Evolutionary conservation across 1,284 basidiomycete species (phyloP).

Genomic region (Phlebopus sp.): DNA sequence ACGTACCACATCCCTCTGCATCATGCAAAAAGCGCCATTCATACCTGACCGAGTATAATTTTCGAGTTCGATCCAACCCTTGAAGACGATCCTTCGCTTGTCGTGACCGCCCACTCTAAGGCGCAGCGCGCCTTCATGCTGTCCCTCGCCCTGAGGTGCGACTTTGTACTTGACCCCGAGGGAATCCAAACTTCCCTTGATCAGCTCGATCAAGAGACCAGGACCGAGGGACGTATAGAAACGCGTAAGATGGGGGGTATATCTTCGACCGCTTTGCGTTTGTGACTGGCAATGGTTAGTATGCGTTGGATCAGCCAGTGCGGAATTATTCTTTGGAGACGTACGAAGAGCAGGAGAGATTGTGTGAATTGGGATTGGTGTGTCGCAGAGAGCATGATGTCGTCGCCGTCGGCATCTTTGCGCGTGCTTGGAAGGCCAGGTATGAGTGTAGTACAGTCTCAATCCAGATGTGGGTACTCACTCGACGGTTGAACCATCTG

Average conservation of each 20-base stretch:
- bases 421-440: conserved; percentile 13
- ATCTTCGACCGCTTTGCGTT: conserved; percentile 66
- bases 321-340: conserved; percentile 22
- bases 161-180: conserved; percentile 53
- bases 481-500: conserved; percentile 31
- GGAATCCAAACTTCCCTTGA: conserved; percentile 48
- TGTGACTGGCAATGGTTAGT: conserved; percentile 54
- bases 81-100: conserved; percentile 55
- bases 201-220: conserved; percentile 45
- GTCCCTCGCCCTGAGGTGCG: conserved; percentile 25
- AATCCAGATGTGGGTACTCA: conserved; percentile 12
- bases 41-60: conserved; percentile 43
- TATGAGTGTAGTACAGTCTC: not conserved
- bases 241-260: conserved; percentile 70
- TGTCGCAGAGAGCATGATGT: conserved; percentile 47
- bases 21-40: conserved; percentile 61
- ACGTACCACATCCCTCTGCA: conserved; percentile 62
- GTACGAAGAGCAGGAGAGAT: conserved; percentile 56
- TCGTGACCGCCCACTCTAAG: conserved; percentile 66
- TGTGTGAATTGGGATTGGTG: conserved; percentile 59
- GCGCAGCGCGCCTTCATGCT: conserved; percentile 33
- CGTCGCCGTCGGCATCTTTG: conserved; percentile 53
- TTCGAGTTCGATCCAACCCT: conserved; percentile 70
- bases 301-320: not conserved
- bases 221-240: conserved; percentile 67